Base-by-base conservation (phyloP, 2,329 filamentous ascomycete species). In the Penicillium oxalicum region DNA sequence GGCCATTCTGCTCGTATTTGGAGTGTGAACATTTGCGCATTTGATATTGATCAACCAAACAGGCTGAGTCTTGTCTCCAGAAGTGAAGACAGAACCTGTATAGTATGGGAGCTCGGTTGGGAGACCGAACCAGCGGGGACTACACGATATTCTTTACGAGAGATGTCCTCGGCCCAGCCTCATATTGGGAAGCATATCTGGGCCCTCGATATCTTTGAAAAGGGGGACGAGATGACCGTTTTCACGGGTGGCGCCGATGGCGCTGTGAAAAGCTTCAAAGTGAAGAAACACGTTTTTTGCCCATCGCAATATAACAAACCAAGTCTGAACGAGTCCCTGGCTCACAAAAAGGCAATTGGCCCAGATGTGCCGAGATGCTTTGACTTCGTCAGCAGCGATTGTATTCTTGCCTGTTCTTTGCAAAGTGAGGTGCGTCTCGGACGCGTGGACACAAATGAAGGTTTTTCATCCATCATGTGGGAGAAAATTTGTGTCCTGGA, bases 111-210 rank as follows among this genome's bases (percentile, higher is more conserved):
- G 39, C 64, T 86, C 8, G 65, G 66, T 0, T 83, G n/a, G 49
- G 54, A 59, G 12, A 45, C 45, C 35, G 51, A 55, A 11, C 42
- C 40, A 4, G 41, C 33, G 2, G 45, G 55, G 9, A 43, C 33
- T 37, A 51, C 52, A 8, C 45, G 53, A 18, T 65, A 62, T 41
- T 47, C 53, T 2, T 53, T 70, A 35, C 58, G 26, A 24, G 58
- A 86, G 44, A 62, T 76, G 2, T 72, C 76, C 2, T 81, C 77
- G 6, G 78, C 81, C 43, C 75, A 79, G 2, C 79, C 82, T 51
- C 91, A 97, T 63, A 77, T 75, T 32, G 93, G 93, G 5, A 98
- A 96, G 68, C 90, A 96, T 63, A 83, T 97, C 5, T 97, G 91
- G 91, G 84, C 90, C 0, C 76, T 83, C 34, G 81, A 80, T 9